Evolutionary conservation across 306 rosid genomes (phyloP).

Genomic region (Prunus dulcis): DNA sequence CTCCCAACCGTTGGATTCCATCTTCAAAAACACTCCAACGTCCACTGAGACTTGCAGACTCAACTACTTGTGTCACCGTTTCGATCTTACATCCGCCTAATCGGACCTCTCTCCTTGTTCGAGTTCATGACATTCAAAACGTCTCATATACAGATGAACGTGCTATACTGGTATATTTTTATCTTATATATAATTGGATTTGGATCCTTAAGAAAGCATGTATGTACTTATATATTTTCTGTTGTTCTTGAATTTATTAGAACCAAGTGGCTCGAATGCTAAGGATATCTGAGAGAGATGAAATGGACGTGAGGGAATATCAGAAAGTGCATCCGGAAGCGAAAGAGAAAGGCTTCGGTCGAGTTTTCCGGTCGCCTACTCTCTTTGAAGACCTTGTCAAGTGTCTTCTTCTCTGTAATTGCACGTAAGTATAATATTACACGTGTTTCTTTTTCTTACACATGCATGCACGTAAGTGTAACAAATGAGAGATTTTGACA

Average conservation of each 20-base stretch:
- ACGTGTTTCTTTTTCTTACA: too few relatives aligned
- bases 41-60: conserved; percentile 36
- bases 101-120: conserved; percentile 4
- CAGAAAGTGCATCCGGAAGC: not conserved
- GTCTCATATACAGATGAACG: conserved; percentile 5
- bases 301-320: not conserved
- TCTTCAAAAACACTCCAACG: conserved; percentile 30
- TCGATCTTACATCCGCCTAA: conserved; percentile 16
- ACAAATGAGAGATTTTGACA: too few relatives aligned
- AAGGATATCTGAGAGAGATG: conserved; percentile 16
- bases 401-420: conserved; percentile 33
- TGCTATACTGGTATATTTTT: conserved; percentile 8
- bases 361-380: conserved; percentile 28
- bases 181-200: too few relatives aligned
- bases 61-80: not conserved
- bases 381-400: conserved; percentile 36
- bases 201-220: too few relatives aligned
- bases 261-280: conserved; percentile 37
- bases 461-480: too few relatives aligned
- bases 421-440: conserved; percentile 13
- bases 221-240: too few relatives aligned
- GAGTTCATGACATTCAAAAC: not conserved
- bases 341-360: conserved; percentile 14
- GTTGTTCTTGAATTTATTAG: not conserved
- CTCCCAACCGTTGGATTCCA: conserved; percentile 44